Percentiles rank a stretch among this genome's conserved stretches.
Conservation (phyloP, 805 yeast genomes). For the Saturnispora halmiae region DNA sequence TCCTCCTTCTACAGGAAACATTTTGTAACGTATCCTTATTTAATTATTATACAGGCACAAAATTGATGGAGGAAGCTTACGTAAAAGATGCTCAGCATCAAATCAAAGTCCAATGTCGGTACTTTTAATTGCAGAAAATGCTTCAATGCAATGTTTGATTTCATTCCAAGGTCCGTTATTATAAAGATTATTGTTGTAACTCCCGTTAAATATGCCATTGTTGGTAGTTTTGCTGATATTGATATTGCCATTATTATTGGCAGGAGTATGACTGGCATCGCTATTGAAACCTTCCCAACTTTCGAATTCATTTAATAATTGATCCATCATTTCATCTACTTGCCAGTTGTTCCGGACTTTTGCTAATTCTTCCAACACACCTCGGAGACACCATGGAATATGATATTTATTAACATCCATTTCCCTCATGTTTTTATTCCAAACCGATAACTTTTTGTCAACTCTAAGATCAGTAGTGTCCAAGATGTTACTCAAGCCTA, state of each 20-base stretch:
- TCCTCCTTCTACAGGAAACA: too few species aligned
- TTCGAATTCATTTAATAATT: conserved; percentile 50
- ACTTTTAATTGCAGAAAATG: conserved; percentile 16
- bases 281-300: too few species aligned
- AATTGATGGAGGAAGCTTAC: too few species aligned
- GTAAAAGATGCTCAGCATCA: neutral
- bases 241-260: too few species aligned
- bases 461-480: conserved; percentile 57
- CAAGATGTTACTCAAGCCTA: conserved; percentile 62
- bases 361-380: conserved; percentile 58
- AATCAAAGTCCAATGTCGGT: conserved; percentile 9
- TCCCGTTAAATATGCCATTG: too few species aligned
- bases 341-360: conserved; percentile 40
- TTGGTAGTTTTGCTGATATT: too few species aligned
- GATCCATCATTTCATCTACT: conserved; percentile 36
- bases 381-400: conserved; percentile 89
- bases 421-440: conserved; percentile 31
- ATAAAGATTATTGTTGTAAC: too few species aligned
- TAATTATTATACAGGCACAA: too few species aligned
- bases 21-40: too few species aligned
- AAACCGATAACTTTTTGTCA: conserved; percentile 29
- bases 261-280: too few species aligned
- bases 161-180: conserved; percentile 36
- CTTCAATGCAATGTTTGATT: conserved; percentile 47
- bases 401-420: conserved; percentile 72